A percentile compares a stretch with the other conserved stretches of the same genome.
Evolutionary conservation across 2,329 filamentous ascomycete species (phyloP).

Genomic region (Colletotrichum somersetense): DNA sequence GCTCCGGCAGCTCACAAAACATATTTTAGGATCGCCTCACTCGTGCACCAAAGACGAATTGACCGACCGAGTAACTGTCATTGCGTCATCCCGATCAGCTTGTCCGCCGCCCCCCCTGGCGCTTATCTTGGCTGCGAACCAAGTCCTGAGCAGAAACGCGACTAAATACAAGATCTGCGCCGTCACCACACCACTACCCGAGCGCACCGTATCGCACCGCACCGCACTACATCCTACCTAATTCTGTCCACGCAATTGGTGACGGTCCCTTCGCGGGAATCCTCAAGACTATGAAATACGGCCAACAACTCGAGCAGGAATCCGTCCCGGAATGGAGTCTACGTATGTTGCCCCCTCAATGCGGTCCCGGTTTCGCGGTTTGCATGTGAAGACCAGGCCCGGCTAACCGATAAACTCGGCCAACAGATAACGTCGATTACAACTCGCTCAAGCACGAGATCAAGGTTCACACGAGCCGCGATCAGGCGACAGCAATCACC

Average conservation of each 20-base stretch:
- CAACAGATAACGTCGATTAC: slow-evolving; percentile 86
- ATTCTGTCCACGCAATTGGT: slow-evolving; percentile 25
- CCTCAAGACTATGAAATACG: slow-evolving; percentile 75
- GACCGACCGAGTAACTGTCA: slow-evolving; percentile 33
- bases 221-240: slow-evolving; percentile 10
- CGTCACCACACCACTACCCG: slow-evolving; percentile 10
- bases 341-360: slow-evolving; percentile 61
- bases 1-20: not conserved
- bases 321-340: slow-evolving; percentile 87
- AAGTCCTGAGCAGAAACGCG: slow-evolving; percentile 23
- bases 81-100: slow-evolving; percentile 34
- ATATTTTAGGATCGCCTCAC: not conserved
- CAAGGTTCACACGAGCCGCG: slow-evolving; percentile 81
- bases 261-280: slow-evolving; percentile 21
- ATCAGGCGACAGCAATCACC: slow-evolving; percentile 76
- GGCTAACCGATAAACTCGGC: not conserved
- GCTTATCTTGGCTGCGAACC: slow-evolving; percentile 31
- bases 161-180: slow-evolving; percentile 38
- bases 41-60: slow-evolving; percentile 12
- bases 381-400: slow-evolving; percentile 9
- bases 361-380: not conserved
- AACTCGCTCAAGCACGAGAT: slow-evolving; percentile 88
- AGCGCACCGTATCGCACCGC: not conserved
- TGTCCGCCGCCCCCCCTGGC: slow-evolving; percentile 3
- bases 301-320: slow-evolving; percentile 77